Base-by-base conservation (phyloP, 352 stramenopile genomes). In the Globisporangium parvum region DNA sequence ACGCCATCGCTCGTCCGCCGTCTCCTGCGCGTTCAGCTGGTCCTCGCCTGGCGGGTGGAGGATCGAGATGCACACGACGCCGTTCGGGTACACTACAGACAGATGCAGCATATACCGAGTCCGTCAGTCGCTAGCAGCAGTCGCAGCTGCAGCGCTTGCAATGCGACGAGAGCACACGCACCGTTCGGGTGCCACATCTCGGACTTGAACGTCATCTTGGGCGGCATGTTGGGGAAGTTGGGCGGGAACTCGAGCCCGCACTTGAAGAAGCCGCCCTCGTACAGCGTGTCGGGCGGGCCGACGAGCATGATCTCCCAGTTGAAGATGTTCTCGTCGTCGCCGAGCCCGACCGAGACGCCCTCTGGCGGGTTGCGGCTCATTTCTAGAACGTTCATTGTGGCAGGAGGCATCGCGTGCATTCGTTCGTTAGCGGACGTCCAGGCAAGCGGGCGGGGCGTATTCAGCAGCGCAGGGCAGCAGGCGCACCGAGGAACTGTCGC, bases 131-230 rank as follows among this genome's bases (percentile, higher is more conserved):
- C 8, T 42, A 4, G 40, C 5, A 55, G 39, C 10, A 9, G 14
- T 12, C n/a, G n/a, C n/a, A 21, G 14, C 6, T 1, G 14, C 14
- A 21, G 39, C 15, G 39, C 6, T 3, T 21, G 14, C 4, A 18
- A 42, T 12, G 17, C 2, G 17, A 18, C 37, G 1, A 3, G 31
- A 33, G 0, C 18, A 26, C 41, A 70, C 77, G 23, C 50, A 97
- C 91, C 88, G 65, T 99, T 99, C 9, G 97, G 97, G 70, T 99
- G 97, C 95, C 96, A 99, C 93, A 99, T 99, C 70, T 99, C 93
- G 35, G 95, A 98, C 51, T 88, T 88, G 74, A 99, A 99, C 24
- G 88, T 98, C 96, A 99, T 99, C 59, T 95, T 97, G 21, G 95
- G 95, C 41, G 97, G 97, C 85, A 97, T 98, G 76, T 99, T 99